Base-by-base conservation (phyloP, 108 stramenopile species). In the Cyclotella kingstonii region DNA sequence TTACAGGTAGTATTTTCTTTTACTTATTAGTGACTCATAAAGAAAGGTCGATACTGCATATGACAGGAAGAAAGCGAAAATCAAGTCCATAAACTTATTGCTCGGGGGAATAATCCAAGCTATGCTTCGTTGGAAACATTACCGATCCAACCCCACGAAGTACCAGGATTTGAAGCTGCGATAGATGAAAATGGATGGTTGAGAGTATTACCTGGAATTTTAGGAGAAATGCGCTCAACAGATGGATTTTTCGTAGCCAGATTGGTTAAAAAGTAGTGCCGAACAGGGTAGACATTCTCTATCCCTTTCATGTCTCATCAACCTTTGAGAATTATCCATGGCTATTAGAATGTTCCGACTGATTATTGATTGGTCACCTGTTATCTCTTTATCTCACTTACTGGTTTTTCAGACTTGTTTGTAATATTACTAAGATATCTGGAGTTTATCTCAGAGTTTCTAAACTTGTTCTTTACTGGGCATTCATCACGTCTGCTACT, bases 171-270 rank as follows among this genome's bases (percentile, higher is more conserved):
- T 57, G 86, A 87, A 44, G 73, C 66, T 52, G 81, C 85, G 41
- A 88, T 91, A 57, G 82, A 84, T 55, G 73, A 81, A 25, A 78
- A 89, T 42, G 90, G 90, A 26, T 88, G 83, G 81, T 53, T 91
- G 21, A 59, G 90, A 52, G 82, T 91, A 2, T 21, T 91, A 18
- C 90, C 90, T 12, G 85, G 86, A 21, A 52, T 77, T 18, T 45
- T 86, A 42, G 81, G 76, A n/a, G 57, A 71, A 29, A 50, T 86
- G 23, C 22, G 51, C 38, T 60, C 49, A 38, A 79, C 84, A 11
- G 90, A 91, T 80, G 90, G 90, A 6, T 91, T 91, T 56, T 91
- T 91, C 67, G 85, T 88, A 3, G 90, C 86, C 5, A 69, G 82
- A 59, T 48, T 91, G 19, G n/a, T 56, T 15, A 56, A 56, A 26